Evolutionary conservation across 106 monocot species (phyloP), one percentile per base, ranked within the genome.

Genomic region (Apostasia ramifera): DNA sequence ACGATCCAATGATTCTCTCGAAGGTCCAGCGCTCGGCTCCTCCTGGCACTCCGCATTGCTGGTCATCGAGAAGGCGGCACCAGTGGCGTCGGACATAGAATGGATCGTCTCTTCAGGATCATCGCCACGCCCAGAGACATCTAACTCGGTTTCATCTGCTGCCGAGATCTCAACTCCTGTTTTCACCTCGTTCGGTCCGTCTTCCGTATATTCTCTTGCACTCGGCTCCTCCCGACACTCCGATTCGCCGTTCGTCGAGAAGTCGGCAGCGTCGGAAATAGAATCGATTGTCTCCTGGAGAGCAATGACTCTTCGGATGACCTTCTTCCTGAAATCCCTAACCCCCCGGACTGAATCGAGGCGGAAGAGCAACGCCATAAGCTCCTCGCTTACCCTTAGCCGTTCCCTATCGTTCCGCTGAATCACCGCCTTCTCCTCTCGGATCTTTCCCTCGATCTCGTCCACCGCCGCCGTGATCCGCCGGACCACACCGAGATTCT

Each of bases 281-380:
- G 74, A 77, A 49, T 85, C 84, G 49, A 85, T 46, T 15, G 45
- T 15, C 62, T 89, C 84, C 82, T 89, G 88, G 6, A 84, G 52
- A 41, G 44, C 13, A 43, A 89, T 78, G 61, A 74, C 80, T 57
- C 74, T 41, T 49, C 77, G 68, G 53, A 82, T 81, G 40, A 85
- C 80, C 69, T 57, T 66, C 69, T 72, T 79, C 67, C 85, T 47
- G 44, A 77, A 89, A 47, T 85, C 88, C 79, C 88, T 77, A 8
- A 79, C 84, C 44, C 82, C 76, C 0, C 88, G 66, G 2, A 85
- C 82, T 0, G 82, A 80, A 61, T 89, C 88, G 6, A 89, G 63
- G 41, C 77, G 48, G 39, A 84, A 57, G 6, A 88, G 71, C 79
- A 84, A 45, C 64, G 68, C 43, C 88, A 88, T 88, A 49, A 88